A percentile compares a stretch with the other conserved stretches of the same genome.
These are phyloP conservation scores for Mrakia hoshinonis DNA, from an alignment of 768 basidiomycete species.

Conservation along the genomic window DNA sequence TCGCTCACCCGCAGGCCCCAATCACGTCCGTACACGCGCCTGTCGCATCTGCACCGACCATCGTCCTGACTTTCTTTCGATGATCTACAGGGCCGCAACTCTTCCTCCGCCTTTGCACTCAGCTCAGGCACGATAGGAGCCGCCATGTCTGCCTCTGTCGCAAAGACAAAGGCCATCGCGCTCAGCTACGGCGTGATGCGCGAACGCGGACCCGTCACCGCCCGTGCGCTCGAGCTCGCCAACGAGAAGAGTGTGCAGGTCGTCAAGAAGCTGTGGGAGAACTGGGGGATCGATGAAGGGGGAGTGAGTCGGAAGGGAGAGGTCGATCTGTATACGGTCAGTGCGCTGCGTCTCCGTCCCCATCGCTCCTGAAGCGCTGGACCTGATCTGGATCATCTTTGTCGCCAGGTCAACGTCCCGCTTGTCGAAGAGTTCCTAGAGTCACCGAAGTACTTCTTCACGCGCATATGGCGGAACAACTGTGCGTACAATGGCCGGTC, in stretches of 20 bases:
- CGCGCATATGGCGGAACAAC: conserved; percentile 19
- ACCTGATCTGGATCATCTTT: too few relatives aligned
- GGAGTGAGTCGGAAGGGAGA: conserved; percentile 32
- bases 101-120: conserved; percentile 69
- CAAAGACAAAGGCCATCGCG: conserved; percentile 40
- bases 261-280: conserved; percentile 63
- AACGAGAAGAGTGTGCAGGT: conserved; percentile 60
- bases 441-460: conserved; percentile 18
- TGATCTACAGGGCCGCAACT: conserved; percentile 40
- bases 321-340: conserved; percentile 32
- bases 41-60: background rate
- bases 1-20: conserved; percentile 32
- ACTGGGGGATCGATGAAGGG: conserved; percentile 64
- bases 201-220: conserved; percentile 54
- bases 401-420: conserved; percentile 61
- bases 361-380: too few relatives aligned
- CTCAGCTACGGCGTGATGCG: conserved; percentile 51
- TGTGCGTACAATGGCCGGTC: background rate
- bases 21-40: conserved; percentile 33
- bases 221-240: conserved; percentile 57
- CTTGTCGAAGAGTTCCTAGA: conserved; percentile 58
- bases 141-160: conserved; percentile 58
- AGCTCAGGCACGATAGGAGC: conserved; percentile 91
- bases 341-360: too few relatives aligned
- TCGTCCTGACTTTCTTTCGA: background rate